These are phyloP conservation scores for Kodamaea suecica DNA, from an alignment of 1,139 yeast genomes.

Conservation along the genomic window DNA sequence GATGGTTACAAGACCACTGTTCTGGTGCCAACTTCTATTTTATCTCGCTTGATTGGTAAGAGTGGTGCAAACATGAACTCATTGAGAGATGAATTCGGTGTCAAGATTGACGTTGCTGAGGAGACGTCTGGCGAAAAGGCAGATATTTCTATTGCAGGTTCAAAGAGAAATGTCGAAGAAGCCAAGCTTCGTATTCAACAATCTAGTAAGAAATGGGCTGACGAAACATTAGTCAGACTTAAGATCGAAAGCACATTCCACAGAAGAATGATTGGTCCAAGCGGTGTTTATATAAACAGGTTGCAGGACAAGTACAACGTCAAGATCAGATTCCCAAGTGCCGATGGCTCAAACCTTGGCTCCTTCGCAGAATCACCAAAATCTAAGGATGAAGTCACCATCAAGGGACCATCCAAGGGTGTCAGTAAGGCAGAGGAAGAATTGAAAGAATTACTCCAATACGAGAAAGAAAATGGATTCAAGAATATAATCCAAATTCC, in stretches of 20 bases:
- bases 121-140: slow-evolving; percentile 44
- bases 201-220: slow-evolving; percentile 76
- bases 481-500: slow-evolving; percentile 65
- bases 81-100: slow-evolving; percentile 75
- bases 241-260: slow-evolving; percentile 77
- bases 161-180: slow-evolving; percentile 74
- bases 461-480: slow-evolving; percentile 85
- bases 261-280: slow-evolving; percentile 79
- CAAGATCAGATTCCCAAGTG: slow-evolving; percentile 68
- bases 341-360: slow-evolving; percentile 27
- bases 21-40: slow-evolving; percentile 61
- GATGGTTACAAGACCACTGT: slow-evolving; percentile 52
- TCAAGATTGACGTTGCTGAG: slow-evolving; percentile 62
- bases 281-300: slow-evolving; percentile 78
- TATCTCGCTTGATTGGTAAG: slow-evolving; percentile 86
- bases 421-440: slow-evolving; percentile 86
- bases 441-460: slow-evolving; percentile 75
- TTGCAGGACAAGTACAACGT: slow-evolving; percentile 89
- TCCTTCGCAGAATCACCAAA: slow-evolving; percentile 36
- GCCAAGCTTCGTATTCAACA: slow-evolving; percentile 60
- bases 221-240: slow-evolving; percentile 64
- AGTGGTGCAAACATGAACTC: slow-evolving; percentile 73
- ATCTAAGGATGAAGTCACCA: slow-evolving; percentile 62
- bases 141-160: slow-evolving; percentile 65
- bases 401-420: slow-evolving; percentile 90